Base-by-base conservation (phyloP, 108 stramenopile genomes). In the Pseudonitzschia multiseries region DNA sequence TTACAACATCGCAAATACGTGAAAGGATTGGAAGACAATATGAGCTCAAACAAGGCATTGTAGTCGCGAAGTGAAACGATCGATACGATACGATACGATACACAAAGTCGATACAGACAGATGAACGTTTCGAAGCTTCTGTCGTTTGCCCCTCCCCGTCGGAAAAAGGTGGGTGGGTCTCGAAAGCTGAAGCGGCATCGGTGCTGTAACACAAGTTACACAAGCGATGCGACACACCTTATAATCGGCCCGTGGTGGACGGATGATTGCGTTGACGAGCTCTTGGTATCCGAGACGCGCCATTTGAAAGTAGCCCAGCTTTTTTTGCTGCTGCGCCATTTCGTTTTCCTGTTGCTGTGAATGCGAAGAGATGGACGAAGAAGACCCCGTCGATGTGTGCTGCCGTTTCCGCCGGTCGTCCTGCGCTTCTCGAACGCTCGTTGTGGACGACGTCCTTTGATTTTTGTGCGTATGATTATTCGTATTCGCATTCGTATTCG, bases 211-310 rank as follows among this genome's bases (percentile, higher is more conserved):
- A 42, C 6, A 6, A 42, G 42, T 27, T 26, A 12, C 22, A 14
- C 8, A 57, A 57, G 13, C 8, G 10, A 24, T 14, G 31, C 14
- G 18, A 87, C 86, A 21, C 66, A 89, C 88, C 83, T 87, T 79
- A 68, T 98, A 99, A 51, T 86, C 73, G 24, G 94, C 96, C 26
- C 99, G 81, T 13, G 98, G 98, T 31, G 99, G 99, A 28, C 99
- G 91, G 48, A 99, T 97, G 67, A 99, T 98, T 40, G 99, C 99
- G 75, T 97, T 94, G 70, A 98, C 97, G 12, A 97, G 77, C 72
- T 98, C 93, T 68, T 93, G 88, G 81, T 97, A 97, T 48, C 94
- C 96, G 60, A 86, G 57, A 56, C 80, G 79, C 56, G 94, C 91
- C 89, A 95, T 91, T 77, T 90, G 89, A 68, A 89, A 77, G 68